phyloP scores from a whole-genome alignment of 2,329 filamentous ascomycete species.

The Periconia sp. region DNA sequence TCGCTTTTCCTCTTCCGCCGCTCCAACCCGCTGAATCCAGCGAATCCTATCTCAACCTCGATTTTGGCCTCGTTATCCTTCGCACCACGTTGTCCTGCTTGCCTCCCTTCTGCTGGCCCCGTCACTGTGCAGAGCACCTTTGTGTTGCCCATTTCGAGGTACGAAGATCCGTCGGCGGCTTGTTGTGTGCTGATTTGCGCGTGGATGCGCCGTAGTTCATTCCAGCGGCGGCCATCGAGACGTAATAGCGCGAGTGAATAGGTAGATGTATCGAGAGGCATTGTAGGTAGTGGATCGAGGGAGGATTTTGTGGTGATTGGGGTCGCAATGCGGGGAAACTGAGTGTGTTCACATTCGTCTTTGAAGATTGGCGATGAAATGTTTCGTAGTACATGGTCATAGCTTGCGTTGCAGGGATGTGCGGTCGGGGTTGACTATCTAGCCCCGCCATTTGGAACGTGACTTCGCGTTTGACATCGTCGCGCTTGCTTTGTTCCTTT shows the following conservation, averaged over 20 bases:
- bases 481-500: background rate
- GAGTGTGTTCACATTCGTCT: background rate
- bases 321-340: background rate
- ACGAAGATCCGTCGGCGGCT: constrained; percentile 87
- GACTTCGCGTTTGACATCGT: constrained; percentile 18
- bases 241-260: constrained; percentile 79
- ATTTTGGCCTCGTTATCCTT: constrained; percentile 64
- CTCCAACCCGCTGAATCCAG: constrained; percentile 86
- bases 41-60: constrained; percentile 79
- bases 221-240: constrained; percentile 83
- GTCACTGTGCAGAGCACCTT: constrained; percentile 92
- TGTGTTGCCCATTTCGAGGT: constrained; percentile 96
- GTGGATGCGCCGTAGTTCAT: constrained; percentile 86
- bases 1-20: constrained; percentile 76
- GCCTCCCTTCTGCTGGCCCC: constrained; percentile 74
- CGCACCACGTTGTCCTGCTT: constrained; percentile 50
- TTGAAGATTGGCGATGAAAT: constrained; percentile 2
- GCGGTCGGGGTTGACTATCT: too few relatives aligned
- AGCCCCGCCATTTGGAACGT: constrained; percentile 27
- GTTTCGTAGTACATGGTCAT: constrained; percentile 12
- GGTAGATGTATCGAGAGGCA: constrained; percentile 94
- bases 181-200: constrained; percentile 91
- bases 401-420: constrained; percentile 16
- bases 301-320: too few relatives aligned
- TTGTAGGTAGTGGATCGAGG: constrained; percentile 40